Evolutionary conservation across 768 basidiomycete genomes (phyloP).

Genomic region (Rhodotorula babjevae): DNA sequence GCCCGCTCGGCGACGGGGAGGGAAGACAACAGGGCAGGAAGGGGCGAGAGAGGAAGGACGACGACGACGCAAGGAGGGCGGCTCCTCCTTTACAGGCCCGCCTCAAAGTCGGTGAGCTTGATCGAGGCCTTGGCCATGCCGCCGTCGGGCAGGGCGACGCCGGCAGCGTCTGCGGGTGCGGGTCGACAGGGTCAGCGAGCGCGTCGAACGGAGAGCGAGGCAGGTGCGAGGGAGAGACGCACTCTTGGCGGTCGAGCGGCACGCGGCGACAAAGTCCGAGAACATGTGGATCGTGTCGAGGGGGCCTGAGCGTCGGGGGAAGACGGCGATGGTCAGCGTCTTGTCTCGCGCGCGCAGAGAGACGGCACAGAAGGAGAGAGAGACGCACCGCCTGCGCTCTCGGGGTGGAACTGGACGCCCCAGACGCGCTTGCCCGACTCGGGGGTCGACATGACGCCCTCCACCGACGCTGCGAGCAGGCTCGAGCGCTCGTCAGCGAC

Average conservation of each 20-base stretch:
- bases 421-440: constrained; percentile 86
- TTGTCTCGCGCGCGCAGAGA: not conserved
- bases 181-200: not conserved
- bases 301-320: constrained; percentile 56
- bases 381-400: constrained; percentile 46
- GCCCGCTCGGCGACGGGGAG: too few species aligned
- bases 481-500: constrained; percentile 44
- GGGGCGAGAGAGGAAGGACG: not conserved
- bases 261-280: not conserved
- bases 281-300: constrained; percentile 93
- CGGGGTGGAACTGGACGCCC: constrained; percentile 99
- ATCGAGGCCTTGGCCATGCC: constrained; percentile 25
- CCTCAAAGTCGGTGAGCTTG: constrained; percentile 25
- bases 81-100: not conserved
- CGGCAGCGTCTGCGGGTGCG: not conserved
- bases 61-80: not conserved
- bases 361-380: constrained; percentile 50
- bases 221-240: not conserved
- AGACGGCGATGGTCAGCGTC: too few species aligned
- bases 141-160: constrained; percentile 10
- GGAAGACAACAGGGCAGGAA: not conserved
- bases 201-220: too few species aligned
- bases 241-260: constrained; percentile 2
- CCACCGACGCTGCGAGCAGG: constrained; percentile 71
- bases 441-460: constrained; percentile 91